Base-by-base conservation (phyloP, 306 rosid species). In the Prunus fruticosa region DNA sequence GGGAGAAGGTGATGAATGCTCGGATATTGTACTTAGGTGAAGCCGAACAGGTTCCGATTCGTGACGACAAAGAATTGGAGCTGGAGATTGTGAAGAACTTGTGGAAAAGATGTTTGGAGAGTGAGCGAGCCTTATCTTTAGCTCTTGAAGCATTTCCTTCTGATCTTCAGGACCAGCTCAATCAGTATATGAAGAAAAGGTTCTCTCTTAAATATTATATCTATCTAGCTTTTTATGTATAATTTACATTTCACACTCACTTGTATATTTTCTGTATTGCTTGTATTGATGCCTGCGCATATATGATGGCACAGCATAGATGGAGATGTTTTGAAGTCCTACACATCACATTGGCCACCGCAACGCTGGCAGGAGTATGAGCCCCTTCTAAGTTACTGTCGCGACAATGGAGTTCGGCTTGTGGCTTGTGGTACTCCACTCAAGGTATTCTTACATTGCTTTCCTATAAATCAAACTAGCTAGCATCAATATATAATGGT, bases 1-100 rank as follows among this genome's bases (percentile, higher is more conserved):
- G 97, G 98, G 97, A 94, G 86, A 94, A 94, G 93, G 46, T 94
- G 85, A 89, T 90, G 96, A 90, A 83, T 71, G 88, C 96, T 76
- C 81, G 96, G 71, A 85, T 94, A 34, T 88, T 94, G 46, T 94
- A 94, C 73, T 79, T 94, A 46, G 98, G 98, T 20, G 98, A 94
- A 82, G 96, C 98, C 11, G 98, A 94, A 64, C 96, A 85, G 78
- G 98, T 94, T 74, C 98, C 98, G 16, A 84, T 92, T 74, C 88
- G 87, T 8, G 98, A 94, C 71, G 98, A 92, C 62, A 89, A 83
- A 85, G 98, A 92, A 73, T 89, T 94, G 90, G 97, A 90, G 92
- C 85, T 92, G 3, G 93, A 92, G 67, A 89, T 94, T 64, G 92
- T 94, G 61, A 91, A 79, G 86, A 90, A 85, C 53, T 79, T 94